These are phyloP conservation scores for Crithidia mellificae DNA, from an alignment of 208 protist genomes.

Conservation along the genomic window DNA sequence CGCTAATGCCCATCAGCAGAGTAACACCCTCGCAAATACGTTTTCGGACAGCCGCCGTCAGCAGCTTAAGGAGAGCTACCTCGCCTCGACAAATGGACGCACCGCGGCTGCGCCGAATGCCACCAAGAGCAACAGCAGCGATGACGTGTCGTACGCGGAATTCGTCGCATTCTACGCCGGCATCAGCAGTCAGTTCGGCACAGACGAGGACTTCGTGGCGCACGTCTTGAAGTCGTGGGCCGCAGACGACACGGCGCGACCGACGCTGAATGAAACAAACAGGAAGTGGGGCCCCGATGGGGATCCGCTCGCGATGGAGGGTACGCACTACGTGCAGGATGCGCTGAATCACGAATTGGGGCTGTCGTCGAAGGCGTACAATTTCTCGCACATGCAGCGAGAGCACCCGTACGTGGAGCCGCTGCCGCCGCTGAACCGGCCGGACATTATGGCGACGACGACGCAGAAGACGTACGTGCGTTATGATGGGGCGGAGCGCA, in stretches of 20 bases:
- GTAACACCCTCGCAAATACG: constrained; percentile 16
- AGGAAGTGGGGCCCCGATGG: constrained; percentile 75
- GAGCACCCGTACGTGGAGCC: constrained; percentile 63
- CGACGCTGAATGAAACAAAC: constrained; percentile 63
- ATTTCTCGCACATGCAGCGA: constrained; percentile 81
- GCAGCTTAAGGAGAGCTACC: constrained; percentile 18
- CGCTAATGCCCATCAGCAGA: not conserved
- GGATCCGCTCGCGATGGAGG: constrained; percentile 61
- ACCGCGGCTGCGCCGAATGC: not conserved
- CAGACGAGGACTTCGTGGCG: constrained; percentile 78
- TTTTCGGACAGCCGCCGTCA: constrained; percentile 13
- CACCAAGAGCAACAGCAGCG: not conserved
- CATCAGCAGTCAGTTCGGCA: constrained; percentile 47
- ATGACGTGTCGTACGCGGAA: constrained; percentile 49
- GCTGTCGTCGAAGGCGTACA: constrained; percentile 63
- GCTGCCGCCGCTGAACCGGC: constrained; percentile 67
- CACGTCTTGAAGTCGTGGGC: constrained; percentile 70
- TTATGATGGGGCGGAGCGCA: constrained; percentile 33
- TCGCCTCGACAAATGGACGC: constrained; percentile 16
- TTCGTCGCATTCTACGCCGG: constrained; percentile 82
- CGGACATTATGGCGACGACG: constrained; percentile 64
- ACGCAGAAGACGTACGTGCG: constrained; percentile 42
- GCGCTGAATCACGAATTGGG: constrained; percentile 64
- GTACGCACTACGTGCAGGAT: constrained; percentile 61
- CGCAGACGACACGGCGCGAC: constrained; percentile 54